A percentile compares a stretch with the other conserved stretches of the same genome.
These are phyloP conservation scores for Datura wrightii DNA, from an alignment of 257 asterid species.

Conservation along the genomic window DNA sequence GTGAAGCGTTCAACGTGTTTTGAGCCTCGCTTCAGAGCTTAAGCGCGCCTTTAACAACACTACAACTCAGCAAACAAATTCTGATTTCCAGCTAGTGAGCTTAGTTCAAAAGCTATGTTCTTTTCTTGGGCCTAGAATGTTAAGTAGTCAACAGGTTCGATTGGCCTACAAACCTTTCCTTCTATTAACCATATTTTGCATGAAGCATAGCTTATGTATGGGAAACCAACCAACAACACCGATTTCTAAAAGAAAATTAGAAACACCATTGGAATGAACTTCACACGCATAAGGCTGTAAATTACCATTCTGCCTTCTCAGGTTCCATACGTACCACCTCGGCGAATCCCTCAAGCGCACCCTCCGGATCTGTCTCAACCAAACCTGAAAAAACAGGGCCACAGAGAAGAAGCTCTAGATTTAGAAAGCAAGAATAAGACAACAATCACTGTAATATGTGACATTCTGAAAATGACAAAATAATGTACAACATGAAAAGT, in stretches of 20 bases:
- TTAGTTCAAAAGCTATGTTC: constrained; percentile 8
- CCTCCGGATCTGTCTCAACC: constrained; percentile 90
- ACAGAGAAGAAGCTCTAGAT: constrained; percentile 19
- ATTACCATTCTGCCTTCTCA: constrained; percentile 89
- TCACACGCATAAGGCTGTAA: not conserved
- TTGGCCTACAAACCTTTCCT: not conserved
- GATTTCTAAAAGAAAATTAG: constrained; percentile 21
- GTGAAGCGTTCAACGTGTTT: no score
- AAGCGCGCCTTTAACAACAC: no score
- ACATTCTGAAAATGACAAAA: not conserved
- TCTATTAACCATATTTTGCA: constrained; percentile 1
- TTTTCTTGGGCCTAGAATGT: not conserved
- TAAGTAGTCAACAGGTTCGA: constrained; percentile 6
- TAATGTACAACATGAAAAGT: not conserved
- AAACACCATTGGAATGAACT: not conserved
- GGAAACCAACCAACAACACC: not conserved
- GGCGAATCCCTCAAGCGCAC: constrained; percentile 85
- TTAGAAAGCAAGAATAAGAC: not conserved
- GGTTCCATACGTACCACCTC: constrained; percentile 96
- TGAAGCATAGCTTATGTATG: not conserved
- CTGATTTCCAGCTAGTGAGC: not conserved
- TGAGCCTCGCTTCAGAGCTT: no score
- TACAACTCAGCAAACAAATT: not conserved
- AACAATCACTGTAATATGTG: not conserved
- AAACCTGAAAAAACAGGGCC: constrained; percentile 54